Evolutionary conservation across 257 asterid species (phyloP).

Genomic region (Solanum paucissectum): DNA sequence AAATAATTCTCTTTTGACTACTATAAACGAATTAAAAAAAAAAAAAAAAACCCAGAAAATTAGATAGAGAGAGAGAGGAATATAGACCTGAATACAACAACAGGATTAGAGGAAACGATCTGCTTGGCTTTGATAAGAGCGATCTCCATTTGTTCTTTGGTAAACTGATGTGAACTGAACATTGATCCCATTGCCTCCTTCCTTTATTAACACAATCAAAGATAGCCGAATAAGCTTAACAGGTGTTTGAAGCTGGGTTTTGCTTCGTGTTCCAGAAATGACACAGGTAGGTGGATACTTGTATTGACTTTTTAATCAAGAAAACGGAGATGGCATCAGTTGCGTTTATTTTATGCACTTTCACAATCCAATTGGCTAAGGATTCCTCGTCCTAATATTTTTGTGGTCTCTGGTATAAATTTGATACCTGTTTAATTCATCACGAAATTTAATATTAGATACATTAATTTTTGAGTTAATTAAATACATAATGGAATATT

Average conservation of each 20-base stretch:
- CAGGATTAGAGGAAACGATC: conserved; percentile 59
- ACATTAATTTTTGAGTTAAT: not conserved
- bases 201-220: not conserved
- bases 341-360: not conserved
- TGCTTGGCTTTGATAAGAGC: conserved; percentile 59
- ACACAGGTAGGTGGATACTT: not conserved
- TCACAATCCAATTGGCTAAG: not conserved
- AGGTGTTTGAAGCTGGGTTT: conserved; percentile 9
- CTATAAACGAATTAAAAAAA: not conserved
- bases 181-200: conserved; percentile 34
- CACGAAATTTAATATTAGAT: not conserved
- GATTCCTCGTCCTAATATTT: not conserved
- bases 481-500: not conserved
- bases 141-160: conserved; percentile 38
- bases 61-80: not conserved
- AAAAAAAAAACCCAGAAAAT: not conserved
- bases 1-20: not conserved
- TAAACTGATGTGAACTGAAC: conserved; percentile 33
- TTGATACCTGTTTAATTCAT: no score
- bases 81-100: conserved; percentile 60
- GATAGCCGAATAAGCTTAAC: conserved; percentile 3
- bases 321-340: not conserved
- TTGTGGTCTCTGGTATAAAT: no score
- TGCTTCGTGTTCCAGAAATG: conserved; percentile 13
- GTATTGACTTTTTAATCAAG: not conserved